These are phyloP conservation scores for Cudoniella acicularis DNA, from an alignment of 495 filamentous ascomycete genomes.

Conservation along the genomic window DNA sequence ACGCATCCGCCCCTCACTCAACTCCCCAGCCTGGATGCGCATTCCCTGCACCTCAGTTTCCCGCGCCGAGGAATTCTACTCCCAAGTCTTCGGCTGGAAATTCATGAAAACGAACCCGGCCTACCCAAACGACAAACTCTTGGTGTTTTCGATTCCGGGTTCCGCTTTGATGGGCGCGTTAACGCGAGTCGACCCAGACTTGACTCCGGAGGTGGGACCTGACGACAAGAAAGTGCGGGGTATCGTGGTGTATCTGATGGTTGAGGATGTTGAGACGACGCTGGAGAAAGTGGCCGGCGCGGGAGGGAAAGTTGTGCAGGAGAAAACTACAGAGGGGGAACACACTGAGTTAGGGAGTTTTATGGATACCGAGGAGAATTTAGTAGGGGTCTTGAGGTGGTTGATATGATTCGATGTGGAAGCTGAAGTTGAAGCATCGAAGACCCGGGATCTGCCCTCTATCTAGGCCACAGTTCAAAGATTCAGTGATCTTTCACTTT, in stretches of 20 bases:
- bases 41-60: neutral
- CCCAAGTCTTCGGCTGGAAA: neutral
- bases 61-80: neutral
- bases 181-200: too few species aligned
- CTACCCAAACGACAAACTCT: neutral
- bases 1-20: neutral
- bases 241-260: slow-evolving; percentile 1
- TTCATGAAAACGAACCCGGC: neutral
- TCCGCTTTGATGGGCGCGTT: neutral
- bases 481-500: too few species aligned
- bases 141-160: neutral
- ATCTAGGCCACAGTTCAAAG: too few species aligned
- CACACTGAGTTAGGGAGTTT: slow-evolving; percentile 2
- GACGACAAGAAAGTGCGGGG: neutral
- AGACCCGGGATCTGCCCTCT: too few species aligned
- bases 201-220: neutral
- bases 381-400: slow-evolving; percentile 2
- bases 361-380: slow-evolving; percentile 4
- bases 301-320: slow-evolving; percentile 2
- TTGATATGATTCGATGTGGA: neutral
- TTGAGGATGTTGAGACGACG: slow-evolving; percentile 4
- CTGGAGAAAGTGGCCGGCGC: neutral
- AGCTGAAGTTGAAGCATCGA: too few species aligned
- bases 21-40: neutral
- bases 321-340: neutral